Evolutionary conservation across 2,329 filamentous ascomycete genomes (phyloP).

Genomic region (Aspergillus aculeatinus): DNA sequence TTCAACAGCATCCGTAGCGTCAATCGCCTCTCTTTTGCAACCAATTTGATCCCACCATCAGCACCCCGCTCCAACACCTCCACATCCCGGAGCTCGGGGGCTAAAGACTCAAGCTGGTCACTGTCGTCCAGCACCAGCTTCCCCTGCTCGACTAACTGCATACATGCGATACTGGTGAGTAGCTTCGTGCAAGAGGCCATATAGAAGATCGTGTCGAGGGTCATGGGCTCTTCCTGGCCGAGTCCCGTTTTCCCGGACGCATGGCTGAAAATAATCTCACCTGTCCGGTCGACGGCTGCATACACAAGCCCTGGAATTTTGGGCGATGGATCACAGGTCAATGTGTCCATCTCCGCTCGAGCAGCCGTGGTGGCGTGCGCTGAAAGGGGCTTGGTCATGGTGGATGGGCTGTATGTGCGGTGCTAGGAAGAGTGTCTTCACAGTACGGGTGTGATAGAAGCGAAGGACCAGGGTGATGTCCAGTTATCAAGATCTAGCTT

Average conservation of each 20-base stretch:
- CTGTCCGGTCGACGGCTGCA: no score
- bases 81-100: conserved; percentile 46
- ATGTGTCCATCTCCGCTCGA: no score
- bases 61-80: conserved; percentile 42
- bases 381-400: no score
- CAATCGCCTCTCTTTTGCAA: conserved; percentile 50
- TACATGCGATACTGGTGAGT: conserved; percentile 45
- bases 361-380: no score
- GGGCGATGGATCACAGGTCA: no score
- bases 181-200: conserved; percentile 55
- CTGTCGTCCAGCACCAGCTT: conserved; percentile 44
- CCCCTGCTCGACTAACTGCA: conserved; percentile 50
- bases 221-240: conserved; percentile 51
- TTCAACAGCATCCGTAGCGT: conserved; percentile 59
- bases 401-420: no score
- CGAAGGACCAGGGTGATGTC: no score
- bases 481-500: no score
- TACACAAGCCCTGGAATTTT: no score
- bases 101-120: conserved; percentile 39
- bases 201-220: conserved; percentile 61
- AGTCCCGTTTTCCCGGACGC: not conserved
- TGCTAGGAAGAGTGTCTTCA: no score
- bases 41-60: conserved; percentile 10
- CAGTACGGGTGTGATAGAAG: no score
- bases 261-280: not conserved